Conservation (phyloP, 2,329 filamentous ascomycete species). For the Bisporella sp. region DNA sequence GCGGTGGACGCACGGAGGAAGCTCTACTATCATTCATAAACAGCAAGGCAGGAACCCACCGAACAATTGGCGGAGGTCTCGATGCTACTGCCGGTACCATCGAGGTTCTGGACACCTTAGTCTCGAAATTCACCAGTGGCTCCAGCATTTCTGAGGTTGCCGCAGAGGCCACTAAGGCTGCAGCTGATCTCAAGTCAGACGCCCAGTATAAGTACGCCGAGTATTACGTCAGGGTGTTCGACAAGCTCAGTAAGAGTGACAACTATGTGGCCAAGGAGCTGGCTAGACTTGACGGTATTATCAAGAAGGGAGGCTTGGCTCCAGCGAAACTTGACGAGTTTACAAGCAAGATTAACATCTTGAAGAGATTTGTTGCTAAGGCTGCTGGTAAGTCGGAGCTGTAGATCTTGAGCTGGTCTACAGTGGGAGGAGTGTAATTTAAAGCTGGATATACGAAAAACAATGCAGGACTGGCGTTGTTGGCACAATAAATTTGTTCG, state of each 20-base stretch:
- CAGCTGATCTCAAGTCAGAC: constrained; percentile 54
- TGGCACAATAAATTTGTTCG: neutral
- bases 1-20: constrained; percentile 67
- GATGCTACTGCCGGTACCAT: constrained; percentile 77
- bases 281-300: constrained; percentile 67
- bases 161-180: constrained; percentile 66
- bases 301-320: constrained; percentile 80
- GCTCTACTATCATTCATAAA: constrained; percentile 80
- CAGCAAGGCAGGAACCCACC: constrained; percentile 81
- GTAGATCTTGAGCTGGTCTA: constrained; percentile 20
- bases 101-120: constrained; percentile 66
- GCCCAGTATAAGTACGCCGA: constrained; percentile 71
- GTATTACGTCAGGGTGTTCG: constrained; percentile 89
- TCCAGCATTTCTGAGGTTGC: constrained; percentile 54
- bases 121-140: constrained; percentile 63
- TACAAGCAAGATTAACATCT: constrained; percentile 78
- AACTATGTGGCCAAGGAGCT: constrained; percentile 83
- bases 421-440: neutral
- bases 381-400: constrained; percentile 53
- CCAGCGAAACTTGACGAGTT: constrained; percentile 86
- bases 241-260: constrained; percentile 73
- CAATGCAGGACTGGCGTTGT: neutral
- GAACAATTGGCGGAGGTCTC: constrained; percentile 72
- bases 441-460: neutral
- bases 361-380: constrained; percentile 66